A percentile compares a stretch with the other conserved stretches of the same genome.
Evolutionary conservation across 495 filamentous ascomycete species (phyloP).

Genomic region (Sporormia fimetaria): DNA sequence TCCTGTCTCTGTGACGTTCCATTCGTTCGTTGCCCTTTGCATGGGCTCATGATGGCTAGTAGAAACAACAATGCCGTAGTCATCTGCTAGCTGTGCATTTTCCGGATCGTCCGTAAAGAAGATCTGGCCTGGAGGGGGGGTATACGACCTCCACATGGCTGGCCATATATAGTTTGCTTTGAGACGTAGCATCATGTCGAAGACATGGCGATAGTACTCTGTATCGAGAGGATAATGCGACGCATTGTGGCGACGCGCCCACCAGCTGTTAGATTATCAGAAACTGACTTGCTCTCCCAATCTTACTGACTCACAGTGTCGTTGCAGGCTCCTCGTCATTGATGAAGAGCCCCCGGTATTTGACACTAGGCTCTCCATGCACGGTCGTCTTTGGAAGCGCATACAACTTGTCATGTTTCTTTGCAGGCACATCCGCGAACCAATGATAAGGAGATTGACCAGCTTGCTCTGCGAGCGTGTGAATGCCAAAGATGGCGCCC

Average conservation of each 20-base stretch:
- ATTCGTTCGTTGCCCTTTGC: conserved; percentile 16
- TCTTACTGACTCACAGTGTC: no score
- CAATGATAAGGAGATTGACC: conserved; percentile 18
- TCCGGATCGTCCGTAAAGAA: conserved; percentile 19
- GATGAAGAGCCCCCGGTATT: conserved; percentile 19
- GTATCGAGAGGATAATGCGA: conserved; percentile 9
- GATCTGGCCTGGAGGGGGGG: conserved; percentile 7
- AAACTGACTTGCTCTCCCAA: no score
- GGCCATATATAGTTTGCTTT: conserved; percentile 21
- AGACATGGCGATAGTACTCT: conserved; percentile 14
- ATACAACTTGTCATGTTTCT: conserved; percentile 11
- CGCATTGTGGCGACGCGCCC: conserved; percentile 5
- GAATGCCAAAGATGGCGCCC: conserved; percentile 15
- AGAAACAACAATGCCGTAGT: conserved; percentile 16
- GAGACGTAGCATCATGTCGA: conserved; percentile 14
- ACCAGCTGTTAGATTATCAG: no score
- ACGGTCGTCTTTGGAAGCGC: conserved; percentile 1
- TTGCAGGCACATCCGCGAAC: conserved; percentile 13
- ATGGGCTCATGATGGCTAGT: conserved; percentile 21
- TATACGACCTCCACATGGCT: conserved; percentile 13
- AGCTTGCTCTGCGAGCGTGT: conserved; percentile 14
- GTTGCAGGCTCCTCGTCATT: conserved; percentile 18
- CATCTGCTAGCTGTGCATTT: conserved; percentile 11
- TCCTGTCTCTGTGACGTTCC: conserved; percentile 10
- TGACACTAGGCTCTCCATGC: conserved; percentile 10